Conservation (phyloP, 108 stramenopile genomes). For the Pseudonitzschia multiseries region DNA sequence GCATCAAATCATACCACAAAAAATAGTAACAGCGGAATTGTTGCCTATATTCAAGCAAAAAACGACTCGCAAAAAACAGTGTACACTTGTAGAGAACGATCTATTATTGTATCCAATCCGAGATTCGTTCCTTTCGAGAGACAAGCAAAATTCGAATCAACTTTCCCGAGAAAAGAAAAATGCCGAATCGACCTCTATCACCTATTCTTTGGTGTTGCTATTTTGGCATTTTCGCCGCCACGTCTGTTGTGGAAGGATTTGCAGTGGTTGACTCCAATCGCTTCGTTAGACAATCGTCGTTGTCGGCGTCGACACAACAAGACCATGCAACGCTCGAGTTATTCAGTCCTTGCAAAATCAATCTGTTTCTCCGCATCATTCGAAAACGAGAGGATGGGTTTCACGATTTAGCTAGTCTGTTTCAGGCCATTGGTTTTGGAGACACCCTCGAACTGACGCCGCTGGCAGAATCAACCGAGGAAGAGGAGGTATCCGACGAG, state of each 20-base stretch:
- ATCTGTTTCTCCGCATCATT: conserved; percentile 95
- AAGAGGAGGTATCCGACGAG: conserved; percentile 41
- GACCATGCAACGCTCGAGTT: conserved; percentile 41
- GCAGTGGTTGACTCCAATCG: conserved; percentile 1
- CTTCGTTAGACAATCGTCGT: conserved; percentile 1
- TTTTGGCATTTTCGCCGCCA: not conserved
- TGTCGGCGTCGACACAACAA: not conserved
- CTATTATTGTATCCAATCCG: not conserved
- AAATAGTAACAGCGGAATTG: too few relatives aligned
- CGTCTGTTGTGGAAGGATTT: conserved; percentile 1
- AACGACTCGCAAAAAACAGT: too few relatives aligned
- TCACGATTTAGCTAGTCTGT: conserved; percentile 94
- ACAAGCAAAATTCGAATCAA: not conserved
- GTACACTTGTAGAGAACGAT: too few relatives aligned
- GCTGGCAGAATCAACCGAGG: conserved; percentile 27
- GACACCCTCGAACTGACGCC: conserved; percentile 74
- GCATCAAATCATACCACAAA: too few relatives aligned
- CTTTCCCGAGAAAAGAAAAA: not conserved
- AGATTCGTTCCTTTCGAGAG: not conserved
- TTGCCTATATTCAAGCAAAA: too few relatives aligned
- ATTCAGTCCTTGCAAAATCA: conserved; percentile 95
- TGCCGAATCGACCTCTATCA: not conserved
- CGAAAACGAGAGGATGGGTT: conserved; percentile 89
- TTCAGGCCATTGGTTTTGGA: conserved; percentile 94
- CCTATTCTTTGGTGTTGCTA: not conserved